Percentiles rank a stretch among this genome's conserved stretches.
Evolutionary conservation across 768 basidiomycete species (phyloP).

Genomic region (Naematelia encephala): DNA sequence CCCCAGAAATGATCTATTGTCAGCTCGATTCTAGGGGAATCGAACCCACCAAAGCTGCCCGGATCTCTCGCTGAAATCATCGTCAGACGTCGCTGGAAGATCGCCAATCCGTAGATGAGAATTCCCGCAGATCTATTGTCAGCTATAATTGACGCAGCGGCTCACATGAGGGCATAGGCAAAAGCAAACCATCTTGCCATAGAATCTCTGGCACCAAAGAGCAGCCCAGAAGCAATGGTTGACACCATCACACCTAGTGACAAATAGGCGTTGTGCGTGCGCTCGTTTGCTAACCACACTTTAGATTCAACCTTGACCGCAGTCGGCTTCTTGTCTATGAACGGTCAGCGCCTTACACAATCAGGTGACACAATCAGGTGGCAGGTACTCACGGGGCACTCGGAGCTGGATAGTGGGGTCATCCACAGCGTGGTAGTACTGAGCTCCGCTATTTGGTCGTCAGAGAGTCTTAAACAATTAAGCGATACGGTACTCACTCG

Average conservation of each 20-base stretch:
- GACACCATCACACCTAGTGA: slow-evolving; percentile 79
- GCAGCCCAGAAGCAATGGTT: slow-evolving; percentile 78
- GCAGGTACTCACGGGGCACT: slow-evolving; percentile 38
- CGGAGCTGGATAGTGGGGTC: slow-evolving; percentile 33
- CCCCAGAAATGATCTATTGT: slow-evolving; percentile 44
- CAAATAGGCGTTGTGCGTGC: slow-evolving; percentile 86
- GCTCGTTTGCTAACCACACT: slow-evolving; percentile 96
- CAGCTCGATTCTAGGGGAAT: neutral
- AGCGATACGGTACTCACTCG: slow-evolving; percentile 21
- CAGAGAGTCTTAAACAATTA: slow-evolving; percentile 3
- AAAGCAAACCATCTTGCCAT: slow-evolving; percentile 76
- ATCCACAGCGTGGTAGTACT: slow-evolving; percentile 44
- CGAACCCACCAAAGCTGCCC: slow-evolving; percentile 73
- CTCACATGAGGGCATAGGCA: slow-evolving; percentile 73
- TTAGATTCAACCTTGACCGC: slow-evolving; percentile 82
- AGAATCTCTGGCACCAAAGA: slow-evolving; percentile 68
- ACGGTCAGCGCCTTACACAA: slow-evolving; percentile 3
- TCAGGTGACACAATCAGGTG: neutral
- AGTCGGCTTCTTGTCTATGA: slow-evolving; percentile 44
- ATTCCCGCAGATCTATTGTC: slow-evolving; percentile 43
- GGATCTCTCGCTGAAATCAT: slow-evolving; percentile 87
- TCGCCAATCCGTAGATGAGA: slow-evolving; percentile 75
- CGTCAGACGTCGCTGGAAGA: slow-evolving; percentile 84
- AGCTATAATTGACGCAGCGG: slow-evolving; percentile 45
- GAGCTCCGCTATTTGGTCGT: slow-evolving; percentile 9